Evolutionary conservation across 108 stramenopile genomes (phyloP), one percentile per base, ranked within the genome.

Genomic region (Skeletonema costatum): DNA sequence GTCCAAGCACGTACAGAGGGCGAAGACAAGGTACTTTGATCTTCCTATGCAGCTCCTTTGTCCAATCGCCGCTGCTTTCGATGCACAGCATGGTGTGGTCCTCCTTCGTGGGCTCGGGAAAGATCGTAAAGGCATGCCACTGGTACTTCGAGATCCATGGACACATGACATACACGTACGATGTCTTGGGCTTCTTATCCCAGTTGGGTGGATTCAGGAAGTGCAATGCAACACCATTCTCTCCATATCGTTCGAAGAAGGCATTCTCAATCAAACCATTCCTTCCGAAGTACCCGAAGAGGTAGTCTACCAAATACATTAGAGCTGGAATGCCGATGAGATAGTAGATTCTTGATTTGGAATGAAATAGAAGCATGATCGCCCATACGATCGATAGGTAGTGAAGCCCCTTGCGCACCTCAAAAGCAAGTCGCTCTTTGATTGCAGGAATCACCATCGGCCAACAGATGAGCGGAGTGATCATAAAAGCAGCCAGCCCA

Each of bases 71-170:
- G 30, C 25, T 61, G 30, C 10, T 31, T 25, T 25, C 60, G 8
- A 71, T 61, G 59, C 70, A 71, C 3, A 71, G 30, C 56, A 59
- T 59, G 0, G 68, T 60, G 19, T 70, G 68, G 17, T 70, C 17
- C 30, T 30, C 13, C 68, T 59, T 56, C 30, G 50, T 56, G 53
- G 68, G 68, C 56, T 70, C 56, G 4, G 51, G 68, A 56, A 66
- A 72, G 11, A 32, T 14, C n/a, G 71, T 60, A 32, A 72, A 72
- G 71, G 71, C 62, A 32, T 72, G 71, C 71, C 71, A 72, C 61
- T 72, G 62, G 17, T 21, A 32, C 39, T 29, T 72, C 21, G 71
- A 31, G 21, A 72, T 16, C 71, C 71, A 72, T 11, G 71, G 71
- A 21, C 61, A 64, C 62, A 64, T 64, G n/a, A 72, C 61, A 63